phyloP scores from a whole-genome alignment of 2,329 filamentous ascomycete genomes.

The Cercospora sp. region DNA sequence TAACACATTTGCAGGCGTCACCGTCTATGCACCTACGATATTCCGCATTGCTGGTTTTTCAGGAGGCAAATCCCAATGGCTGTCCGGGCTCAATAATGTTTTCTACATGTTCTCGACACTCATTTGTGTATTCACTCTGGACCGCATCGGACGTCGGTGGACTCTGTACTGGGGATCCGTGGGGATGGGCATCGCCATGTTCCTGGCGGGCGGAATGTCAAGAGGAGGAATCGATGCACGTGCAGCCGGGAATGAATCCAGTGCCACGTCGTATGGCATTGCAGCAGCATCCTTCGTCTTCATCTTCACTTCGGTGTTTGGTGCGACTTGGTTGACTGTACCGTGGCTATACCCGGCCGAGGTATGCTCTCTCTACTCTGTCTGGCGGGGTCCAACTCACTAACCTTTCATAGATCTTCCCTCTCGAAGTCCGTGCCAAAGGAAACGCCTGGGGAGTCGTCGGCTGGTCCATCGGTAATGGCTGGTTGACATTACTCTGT shows the following conservation, averaged over 20 bases:
- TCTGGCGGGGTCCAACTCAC: slow-evolving; percentile 31
- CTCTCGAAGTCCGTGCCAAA: slow-evolving; percentile 68
- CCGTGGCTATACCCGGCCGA: slow-evolving; percentile 47
- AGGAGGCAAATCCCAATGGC: slow-evolving; percentile 44
- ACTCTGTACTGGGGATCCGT: slow-evolving; percentile 42
- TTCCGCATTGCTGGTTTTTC: slow-evolving; percentile 39
- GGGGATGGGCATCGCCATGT: slow-evolving; percentile 40
- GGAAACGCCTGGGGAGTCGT: slow-evolving; percentile 76
- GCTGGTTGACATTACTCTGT: slow-evolving; percentile 52
- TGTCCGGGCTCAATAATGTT: slow-evolving; percentile 44
- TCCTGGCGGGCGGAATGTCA: slow-evolving; percentile 39
- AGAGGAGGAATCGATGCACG: slow-evolving; percentile 34
- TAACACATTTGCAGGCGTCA: slow-evolving; percentile 35
- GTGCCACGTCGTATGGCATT: slow-evolving; percentile 30
- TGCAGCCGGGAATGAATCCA: slow-evolving; percentile 26
- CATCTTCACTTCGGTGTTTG: slow-evolving; percentile 65
- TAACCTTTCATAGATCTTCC: slow-evolving; percentile 67
- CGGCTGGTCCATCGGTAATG: slow-evolving; percentile 75
- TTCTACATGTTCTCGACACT: slow-evolving; percentile 40
- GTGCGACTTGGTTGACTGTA: slow-evolving; percentile 62
- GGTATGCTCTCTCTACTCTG: slow-evolving; percentile 4
- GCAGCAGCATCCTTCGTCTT: slow-evolving; percentile 72
- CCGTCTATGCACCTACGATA: slow-evolving; percentile 41
- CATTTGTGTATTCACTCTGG: slow-evolving; percentile 42
- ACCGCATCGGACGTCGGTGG: slow-evolving; percentile 39